Conservation (phyloP, 768 basidiomycete genomes). For the Gloeostereum incarnatum region DNA sequence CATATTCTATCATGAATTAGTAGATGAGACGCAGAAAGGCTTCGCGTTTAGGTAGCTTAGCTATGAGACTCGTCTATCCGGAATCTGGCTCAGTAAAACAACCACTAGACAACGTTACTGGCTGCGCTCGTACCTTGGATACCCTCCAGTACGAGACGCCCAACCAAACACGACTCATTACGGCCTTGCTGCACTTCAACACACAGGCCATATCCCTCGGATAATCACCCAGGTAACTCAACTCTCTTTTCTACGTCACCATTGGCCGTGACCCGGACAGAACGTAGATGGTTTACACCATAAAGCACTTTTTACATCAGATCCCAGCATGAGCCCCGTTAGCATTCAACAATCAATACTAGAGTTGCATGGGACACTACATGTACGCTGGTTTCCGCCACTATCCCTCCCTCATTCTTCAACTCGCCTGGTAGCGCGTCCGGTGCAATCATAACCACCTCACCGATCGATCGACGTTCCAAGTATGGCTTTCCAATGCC, state of each 20-base stretch:
- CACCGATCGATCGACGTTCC: conserved; percentile 60
- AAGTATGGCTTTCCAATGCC: conserved; percentile 55
- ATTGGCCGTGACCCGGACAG: conserved; percentile 15
- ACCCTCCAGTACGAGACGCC: conserved; percentile 75
- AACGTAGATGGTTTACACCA: conserved; percentile 95
- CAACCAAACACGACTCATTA: conserved; percentile 86
- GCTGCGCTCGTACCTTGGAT: conserved; percentile 79
- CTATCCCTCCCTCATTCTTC: neutral
- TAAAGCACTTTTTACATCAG: conserved; percentile 45
- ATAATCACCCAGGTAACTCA: conserved; percentile 71
- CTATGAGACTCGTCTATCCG: neutral
- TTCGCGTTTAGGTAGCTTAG: conserved; percentile 52
- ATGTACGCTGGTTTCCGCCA: conserved; percentile 35
- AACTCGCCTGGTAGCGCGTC: conserved; percentile 41
- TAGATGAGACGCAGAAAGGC: conserved; percentile 63
- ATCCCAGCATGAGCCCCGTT: conserved; percentile 21
- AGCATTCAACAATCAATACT: conserved; percentile 31
- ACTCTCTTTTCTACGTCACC: neutral
- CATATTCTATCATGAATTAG: conserved; percentile 76
- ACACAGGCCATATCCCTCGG: conserved; percentile 46
- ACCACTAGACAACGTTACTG: conserved; percentile 76
- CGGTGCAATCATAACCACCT: conserved; percentile 69
- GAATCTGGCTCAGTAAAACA: neutral
- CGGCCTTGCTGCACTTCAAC: conserved; percentile 75
- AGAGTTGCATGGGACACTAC: conserved; percentile 85